A percentile compares a stretch with the other conserved stretches of the same genome.
These are phyloP conservation scores for Beauveria asiatica DNA, from an alignment of 2,329 filamentous ascomycete species.

Conservation along the genomic window DNA sequence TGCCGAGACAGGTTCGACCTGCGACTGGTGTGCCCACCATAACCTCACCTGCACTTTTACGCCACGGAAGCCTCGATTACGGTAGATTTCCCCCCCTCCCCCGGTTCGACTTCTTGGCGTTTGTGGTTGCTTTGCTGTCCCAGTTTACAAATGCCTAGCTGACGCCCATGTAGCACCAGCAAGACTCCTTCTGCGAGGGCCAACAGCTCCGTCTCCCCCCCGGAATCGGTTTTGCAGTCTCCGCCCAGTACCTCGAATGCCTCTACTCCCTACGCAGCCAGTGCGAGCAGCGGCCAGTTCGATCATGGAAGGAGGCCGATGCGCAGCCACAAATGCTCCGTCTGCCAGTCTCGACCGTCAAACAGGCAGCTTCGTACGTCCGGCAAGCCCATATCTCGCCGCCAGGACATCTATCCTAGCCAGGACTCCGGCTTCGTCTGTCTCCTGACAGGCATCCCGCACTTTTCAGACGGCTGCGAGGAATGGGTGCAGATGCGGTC, in stretches of 20 bases:
- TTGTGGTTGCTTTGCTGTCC: not conserved
- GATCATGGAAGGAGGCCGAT: not conserved
- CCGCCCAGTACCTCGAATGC: not conserved
- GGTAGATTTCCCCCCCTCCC: not conserved
- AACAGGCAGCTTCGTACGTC: not conserved
- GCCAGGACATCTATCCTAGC: slow-evolving; percentile 30
- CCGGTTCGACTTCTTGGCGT: too few species aligned
- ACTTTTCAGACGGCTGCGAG: slow-evolving; percentile 37
- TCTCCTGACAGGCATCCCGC: slow-evolving; percentile 38
- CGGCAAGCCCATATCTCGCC: slow-evolving; percentile 29
- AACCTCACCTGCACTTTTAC: slow-evolving; percentile 37
- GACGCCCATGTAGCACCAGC: not conserved
- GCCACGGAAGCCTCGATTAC: slow-evolving; percentile 12
- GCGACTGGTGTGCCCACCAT: slow-evolving; percentile 44
- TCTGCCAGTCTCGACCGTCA: slow-evolving; percentile 10
- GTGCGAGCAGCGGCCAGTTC: not conserved
- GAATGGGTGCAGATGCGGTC: slow-evolving; percentile 39
- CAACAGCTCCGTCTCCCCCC: not conserved
- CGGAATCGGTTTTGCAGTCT: not conserved
- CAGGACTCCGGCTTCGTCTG: slow-evolving; percentile 38
- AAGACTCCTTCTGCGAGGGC: not conserved
- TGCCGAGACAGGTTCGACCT: slow-evolving; percentile 26
- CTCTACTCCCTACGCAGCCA: not conserved
- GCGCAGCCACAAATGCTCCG: slow-evolving; percentile 1
- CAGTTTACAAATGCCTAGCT: not conserved